Evolutionary conservation across 331 rosid species (phyloP), one percentile per base, ranked within the genome.

Genomic region (Dryas integrifolia): DNA sequence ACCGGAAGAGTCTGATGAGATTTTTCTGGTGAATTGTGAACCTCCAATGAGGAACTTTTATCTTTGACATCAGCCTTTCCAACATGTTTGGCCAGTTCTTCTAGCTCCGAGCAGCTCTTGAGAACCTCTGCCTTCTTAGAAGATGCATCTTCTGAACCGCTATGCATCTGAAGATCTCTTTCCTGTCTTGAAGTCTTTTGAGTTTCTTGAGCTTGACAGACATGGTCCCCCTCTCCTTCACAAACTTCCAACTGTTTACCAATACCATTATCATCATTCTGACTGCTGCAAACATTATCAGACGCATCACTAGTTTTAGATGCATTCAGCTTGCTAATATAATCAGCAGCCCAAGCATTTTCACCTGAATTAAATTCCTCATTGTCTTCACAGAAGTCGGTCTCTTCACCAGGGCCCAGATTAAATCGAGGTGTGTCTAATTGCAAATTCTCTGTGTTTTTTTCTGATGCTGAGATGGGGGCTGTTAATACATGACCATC

Each of bases 401-500:
- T 64, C 76, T 78, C 85, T 71, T 87, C 92, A 72, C 86, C 88
- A 0, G 96, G 98, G 43, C 96, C 98, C 9, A 83, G 81, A 85
- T 84, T 90, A 79, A 91, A 87, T 52, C 85, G 92, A 63, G 96
- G 91, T 21, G 83, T 89, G 76, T 73, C 84, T 79, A 85, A 81
- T 69, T 86, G 88, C 85, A 93, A 72, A 70, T 81, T 80, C 77
- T 89, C 95, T 3, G 77, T 65, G 69, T 74, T 74, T 76, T 86
- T 84, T 75, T 89, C 91, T 41, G 89, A 80, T 72, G 85, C 88
- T 14, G 87, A 81, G 80, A 94, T 92, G 53, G 99, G 96, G 35
- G 94, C 97, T 5, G 79, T 91, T 80, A 90, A 75, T 51, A 82
- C 82, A 75, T 80, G 92, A 74, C 96, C 98, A 79, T 94, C 97